These are phyloP conservation scores for Triticum urartu DNA, from an alignment of 176 grass and related monocot species.

Conservation along the genomic window DNA sequence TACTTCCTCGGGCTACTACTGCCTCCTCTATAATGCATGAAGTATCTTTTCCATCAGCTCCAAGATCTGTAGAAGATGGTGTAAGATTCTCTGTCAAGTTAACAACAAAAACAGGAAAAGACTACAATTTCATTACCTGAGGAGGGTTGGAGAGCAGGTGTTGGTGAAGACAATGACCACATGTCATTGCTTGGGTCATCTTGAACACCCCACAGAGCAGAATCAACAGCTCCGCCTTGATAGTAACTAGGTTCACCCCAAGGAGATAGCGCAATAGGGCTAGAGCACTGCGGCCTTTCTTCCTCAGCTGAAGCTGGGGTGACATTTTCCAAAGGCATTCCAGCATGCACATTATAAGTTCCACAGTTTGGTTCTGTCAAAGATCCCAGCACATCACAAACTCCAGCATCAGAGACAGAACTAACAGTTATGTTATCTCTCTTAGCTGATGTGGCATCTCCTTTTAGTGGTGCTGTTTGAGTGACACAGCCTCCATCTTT, in stretches of 20 bases:
- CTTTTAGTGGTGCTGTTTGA: conserved; percentile 24
- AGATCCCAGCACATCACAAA: conserved; percentile 39
- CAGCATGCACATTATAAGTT: conserved; percentile 26
- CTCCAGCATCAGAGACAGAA: conserved; percentile 36
- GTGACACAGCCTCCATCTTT: conserved; percentile 12
- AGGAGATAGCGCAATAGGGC: conserved; percentile 51
- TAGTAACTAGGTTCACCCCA: conserved; percentile 66
- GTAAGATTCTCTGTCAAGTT: conserved; percentile 6
- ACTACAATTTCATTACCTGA: conserved; percentile 43
- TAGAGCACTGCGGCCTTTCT: conserved; percentile 55
- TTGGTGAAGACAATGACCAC: conserved; percentile 77
- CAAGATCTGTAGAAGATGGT: conserved; percentile 27
- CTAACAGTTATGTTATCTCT: conserved; percentile 17
- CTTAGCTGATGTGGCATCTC: conserved; percentile 10
- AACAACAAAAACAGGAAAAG: background rate
- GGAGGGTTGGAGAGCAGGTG: conserved; percentile 54
- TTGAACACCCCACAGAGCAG: conserved; percentile 56
- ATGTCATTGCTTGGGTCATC: conserved; percentile 54
- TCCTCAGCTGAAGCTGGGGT: conserved; percentile 48
- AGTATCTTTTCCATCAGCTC: conserved; percentile 34
- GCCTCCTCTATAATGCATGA: conserved; percentile 27
- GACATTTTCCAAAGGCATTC: conserved; percentile 5
- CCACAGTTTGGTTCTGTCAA: conserved; percentile 36
- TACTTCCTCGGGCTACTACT: conserved; percentile 24
- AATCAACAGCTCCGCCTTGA: conserved; percentile 59